These are phyloP conservation scores for Pleurotus cornucopiae DNA, from an alignment of 768 basidiomycete genomes.

Conservation along the genomic window DNA sequence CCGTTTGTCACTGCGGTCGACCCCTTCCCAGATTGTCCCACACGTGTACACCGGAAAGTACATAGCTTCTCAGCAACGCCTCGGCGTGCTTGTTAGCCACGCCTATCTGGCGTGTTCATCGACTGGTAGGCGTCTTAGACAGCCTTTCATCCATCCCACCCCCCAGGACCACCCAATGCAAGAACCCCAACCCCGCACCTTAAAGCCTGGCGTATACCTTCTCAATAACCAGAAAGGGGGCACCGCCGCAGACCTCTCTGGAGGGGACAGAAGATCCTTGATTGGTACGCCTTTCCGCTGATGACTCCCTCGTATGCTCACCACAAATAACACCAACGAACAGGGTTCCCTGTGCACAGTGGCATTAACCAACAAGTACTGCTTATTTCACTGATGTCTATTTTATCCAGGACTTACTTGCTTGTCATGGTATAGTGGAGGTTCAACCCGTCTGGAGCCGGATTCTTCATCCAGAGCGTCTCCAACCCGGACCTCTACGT, in stretches of 20 bases:
- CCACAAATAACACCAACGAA: not conserved
- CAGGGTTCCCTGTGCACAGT: constrained; percentile 2
- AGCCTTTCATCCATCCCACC: not conserved
- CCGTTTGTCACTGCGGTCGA: too few species aligned
- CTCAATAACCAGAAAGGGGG: constrained; percentile 1
- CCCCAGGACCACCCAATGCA: not conserved
- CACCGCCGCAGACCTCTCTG: constrained; percentile 1
- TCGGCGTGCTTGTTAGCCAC: too few species aligned
- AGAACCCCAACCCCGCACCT: too few species aligned
- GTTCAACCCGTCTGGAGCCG: not conserved
- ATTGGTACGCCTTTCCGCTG: not conserved
- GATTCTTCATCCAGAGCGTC: not conserved
- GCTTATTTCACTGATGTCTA: not conserved
- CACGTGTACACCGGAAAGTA: too few species aligned
- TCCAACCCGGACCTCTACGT: not conserved
- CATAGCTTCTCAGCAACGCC: too few species aligned
- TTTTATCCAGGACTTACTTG: not conserved
- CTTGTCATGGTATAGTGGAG: not conserved
- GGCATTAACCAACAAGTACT: not conserved
- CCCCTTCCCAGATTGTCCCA: too few species aligned
- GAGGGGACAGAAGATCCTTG: not conserved
- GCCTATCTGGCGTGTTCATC: too few species aligned
- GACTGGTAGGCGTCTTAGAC: not conserved
- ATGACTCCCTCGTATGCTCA: not conserved
- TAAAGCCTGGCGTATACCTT: not conserved